Base-by-base conservation (phyloP, 2,329 filamentous ascomycete species). In the Arthrinium phaeospermum region DNA sequence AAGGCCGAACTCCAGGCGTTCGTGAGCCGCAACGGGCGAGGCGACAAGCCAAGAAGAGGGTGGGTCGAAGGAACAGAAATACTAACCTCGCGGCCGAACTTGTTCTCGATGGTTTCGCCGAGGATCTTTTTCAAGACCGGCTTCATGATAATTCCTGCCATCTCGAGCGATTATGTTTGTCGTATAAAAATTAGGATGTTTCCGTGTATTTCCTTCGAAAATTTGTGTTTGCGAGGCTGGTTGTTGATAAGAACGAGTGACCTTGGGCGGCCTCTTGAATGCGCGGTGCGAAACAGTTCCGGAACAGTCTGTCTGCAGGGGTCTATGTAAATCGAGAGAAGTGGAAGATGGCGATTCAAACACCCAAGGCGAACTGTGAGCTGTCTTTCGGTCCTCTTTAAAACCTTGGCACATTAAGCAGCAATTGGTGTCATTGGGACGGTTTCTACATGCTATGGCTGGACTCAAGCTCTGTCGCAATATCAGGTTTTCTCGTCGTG, bases 91-190 rank as follows among this genome's bases (percentile, higher is more conserved):
- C 67, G 51, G 47, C 73, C 73, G 41, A 89, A 90, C 74, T 89
- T 89, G 78, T 91, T 91, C 72, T 86, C 80, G 8, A 87, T 73
- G 19, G 83, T 85, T 79, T 91, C 90, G 61, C 87, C 86, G 70
- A 92, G 80, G 49, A 91, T 85, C 79, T 85, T 89, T 78, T 88
- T 89, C 75, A 84, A 85, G 61, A 91, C 83, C 72, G 86, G 82
- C 79, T 90, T 91, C 73, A 86, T 84, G 41, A 89, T 78, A 45
- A 87, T 77, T 45, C 83, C 83, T 49, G 89, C 82, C 90, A 91
- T 91, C 74, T 75, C 83, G 77, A 46, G 24, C 69, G 69, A 24
- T 51, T 53, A n/a, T 64, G 13, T 2, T 13, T n/a, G 46, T 47
- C 37, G n/a, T 46, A 37, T 46, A 22, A 69, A 10, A 46, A 47